Conservation (phyloP, 192 early-diverging fungal species). For the Oehlia diaphana region DNA sequence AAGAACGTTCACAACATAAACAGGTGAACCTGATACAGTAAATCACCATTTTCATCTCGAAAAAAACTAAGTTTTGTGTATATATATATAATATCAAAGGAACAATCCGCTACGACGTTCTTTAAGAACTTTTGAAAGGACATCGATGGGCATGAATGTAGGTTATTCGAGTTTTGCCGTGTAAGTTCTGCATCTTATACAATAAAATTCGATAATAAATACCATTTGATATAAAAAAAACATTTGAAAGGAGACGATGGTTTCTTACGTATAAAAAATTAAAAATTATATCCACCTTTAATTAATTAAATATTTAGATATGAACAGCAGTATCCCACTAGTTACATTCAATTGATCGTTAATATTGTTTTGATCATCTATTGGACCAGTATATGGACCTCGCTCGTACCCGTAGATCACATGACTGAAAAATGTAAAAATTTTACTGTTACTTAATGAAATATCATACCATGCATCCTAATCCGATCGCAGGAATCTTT, state of each 20-base stretch:
- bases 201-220: too few relatives aligned
- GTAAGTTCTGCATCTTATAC: too few relatives aligned
- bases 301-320: background rate
- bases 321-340: constrained; percentile 54
- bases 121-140: constrained; percentile 52
- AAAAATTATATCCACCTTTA: too few relatives aligned
- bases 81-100: constrained; percentile 35
- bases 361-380: constrained; percentile 36
- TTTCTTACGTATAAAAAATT: constrained; percentile 16
- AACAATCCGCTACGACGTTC: constrained; percentile 53
- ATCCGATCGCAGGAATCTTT: constrained; percentile 35
- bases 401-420: background rate
- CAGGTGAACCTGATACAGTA: constrained; percentile 41
- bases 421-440: background rate
- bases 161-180: too few relatives aligned
- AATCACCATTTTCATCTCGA: background rate
- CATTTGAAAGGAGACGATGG: constrained; percentile 50
- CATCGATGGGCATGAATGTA: too few relatives aligned
- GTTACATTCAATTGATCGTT: constrained; percentile 49
- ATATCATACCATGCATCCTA: constrained; percentile 40
- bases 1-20: constrained; percentile 43
- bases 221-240: constrained; percentile 21
- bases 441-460: background rate
- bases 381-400: too few relatives aligned
- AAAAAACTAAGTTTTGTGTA: constrained; percentile 60